Evolutionary conservation across 148 eudicot species (phyloP).

Genomic region (Polygonum maritimum): DNA sequence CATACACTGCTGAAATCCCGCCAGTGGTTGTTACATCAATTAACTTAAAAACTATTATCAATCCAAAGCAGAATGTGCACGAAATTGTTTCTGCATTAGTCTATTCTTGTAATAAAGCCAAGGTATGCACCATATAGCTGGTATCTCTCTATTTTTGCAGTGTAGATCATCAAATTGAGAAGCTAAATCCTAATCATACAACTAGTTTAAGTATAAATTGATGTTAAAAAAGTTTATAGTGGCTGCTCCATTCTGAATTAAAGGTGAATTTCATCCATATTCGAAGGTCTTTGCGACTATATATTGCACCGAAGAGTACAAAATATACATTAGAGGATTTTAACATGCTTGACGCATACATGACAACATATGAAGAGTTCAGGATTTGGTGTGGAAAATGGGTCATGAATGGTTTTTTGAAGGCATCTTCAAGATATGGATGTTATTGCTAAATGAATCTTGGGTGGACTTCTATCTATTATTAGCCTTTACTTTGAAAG

Average conservation of each 20-base stretch:
- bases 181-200: neutral
- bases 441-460: neutral
- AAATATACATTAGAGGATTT: neutral
- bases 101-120: conserved; percentile 73
- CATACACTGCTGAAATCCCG: conserved; percentile 58
- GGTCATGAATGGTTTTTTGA: neutral
- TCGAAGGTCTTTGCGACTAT: neutral
- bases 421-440: neutral
- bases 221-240: neutral
- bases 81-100: conserved; percentile 92
- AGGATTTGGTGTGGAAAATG: neutral
- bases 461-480: neutral
- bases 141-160: neutral
- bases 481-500: neutral
- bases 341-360: neutral
- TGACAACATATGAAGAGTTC: neutral
- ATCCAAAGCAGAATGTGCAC: conserved; percentile 61
- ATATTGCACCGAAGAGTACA: neutral
- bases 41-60: conserved; percentile 78
- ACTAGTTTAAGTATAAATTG: neutral
- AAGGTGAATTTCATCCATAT: neutral
- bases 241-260: neutral
- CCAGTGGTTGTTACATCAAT: conserved; percentile 86
- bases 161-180: neutral
- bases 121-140: conserved; percentile 37